A percentile compares a stretch with the other conserved stretches of the same genome.
Evolutionary conservation across 306 rosid species (phyloP).

Genomic region (Trifolium pratense): DNA sequence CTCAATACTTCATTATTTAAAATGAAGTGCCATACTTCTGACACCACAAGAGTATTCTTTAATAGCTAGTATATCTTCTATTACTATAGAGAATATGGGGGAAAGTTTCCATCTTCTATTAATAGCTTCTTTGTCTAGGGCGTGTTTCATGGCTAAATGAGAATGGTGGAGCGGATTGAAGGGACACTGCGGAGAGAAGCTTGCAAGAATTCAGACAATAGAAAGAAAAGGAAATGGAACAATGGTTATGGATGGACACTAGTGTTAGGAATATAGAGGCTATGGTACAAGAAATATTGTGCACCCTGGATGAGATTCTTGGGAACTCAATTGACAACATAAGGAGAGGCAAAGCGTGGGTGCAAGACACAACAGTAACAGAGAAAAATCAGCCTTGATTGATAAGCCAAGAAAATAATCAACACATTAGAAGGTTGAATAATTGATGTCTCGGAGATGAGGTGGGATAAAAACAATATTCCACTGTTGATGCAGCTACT

Average conservation of each 20-base stretch:
- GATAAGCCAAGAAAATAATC: neutral
- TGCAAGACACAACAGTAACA: neutral
- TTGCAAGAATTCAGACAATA: neutral
- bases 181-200: neutral
- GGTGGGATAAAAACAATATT: too few species aligned
- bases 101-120: neutral
- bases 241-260: neutral
- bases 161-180: neutral
- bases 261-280: neutral
- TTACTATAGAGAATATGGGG: neutral
- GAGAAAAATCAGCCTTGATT: neutral
- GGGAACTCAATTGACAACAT: neutral
- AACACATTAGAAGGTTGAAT: neutral
- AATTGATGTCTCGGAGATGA: neutral
- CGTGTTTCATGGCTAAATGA: neutral
- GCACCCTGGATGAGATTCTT: neutral
- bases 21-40: neutral
- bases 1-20: neutral
- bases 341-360: neutral
- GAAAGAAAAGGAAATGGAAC: neutral
- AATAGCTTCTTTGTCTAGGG: neutral
- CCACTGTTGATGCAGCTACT: neutral
- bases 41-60: neutral
- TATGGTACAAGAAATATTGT: neutral
- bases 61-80: conserved; percentile 5